phyloP scores from a whole-genome alignment of 495 filamentous ascomycete genomes.

The Polyplosphaeria fusca region DNA sequence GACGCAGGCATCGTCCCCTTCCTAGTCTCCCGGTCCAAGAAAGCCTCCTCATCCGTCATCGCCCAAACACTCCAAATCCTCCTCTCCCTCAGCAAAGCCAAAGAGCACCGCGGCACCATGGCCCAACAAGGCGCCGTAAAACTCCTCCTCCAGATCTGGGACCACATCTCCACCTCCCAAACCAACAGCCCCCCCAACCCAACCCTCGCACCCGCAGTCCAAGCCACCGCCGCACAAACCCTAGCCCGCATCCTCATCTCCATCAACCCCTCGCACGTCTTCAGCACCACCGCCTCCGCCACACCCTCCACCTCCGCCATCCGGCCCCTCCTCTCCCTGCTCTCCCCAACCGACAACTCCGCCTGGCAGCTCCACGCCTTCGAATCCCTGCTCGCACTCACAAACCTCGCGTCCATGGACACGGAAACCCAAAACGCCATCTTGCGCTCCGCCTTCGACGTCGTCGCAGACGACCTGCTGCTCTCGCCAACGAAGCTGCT shows the following conservation, averaged over 20 bases:
- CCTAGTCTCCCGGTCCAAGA: conserved; percentile 67
- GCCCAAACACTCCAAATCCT: conserved; percentile 71
- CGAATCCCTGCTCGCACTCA: conserved; percentile 85
- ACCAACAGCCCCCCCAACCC: conserved; percentile 3
- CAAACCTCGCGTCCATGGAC: conserved; percentile 82
- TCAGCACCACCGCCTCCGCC: conserved; percentile 69
- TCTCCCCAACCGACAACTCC: conserved; percentile 60
- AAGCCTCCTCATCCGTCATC: conserved; percentile 58
- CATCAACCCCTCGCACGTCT: conserved; percentile 80
- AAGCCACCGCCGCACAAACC: conserved; percentile 70
- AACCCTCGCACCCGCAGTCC: conserved; percentile 36
- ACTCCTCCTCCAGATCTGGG: conserved; percentile 67
- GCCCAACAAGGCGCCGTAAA: conserved; percentile 91
- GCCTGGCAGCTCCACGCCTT: conserved; percentile 82
- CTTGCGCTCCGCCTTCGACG: conserved; percentile 66
- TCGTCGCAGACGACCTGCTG: conserved; percentile 71
- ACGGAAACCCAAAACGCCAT: conserved; percentile 65
- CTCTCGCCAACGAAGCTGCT: conserved; percentile 72
- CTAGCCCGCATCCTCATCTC: conserved; percentile 90
- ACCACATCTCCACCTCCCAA: conserved; percentile 51
- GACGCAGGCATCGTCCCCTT: conserved; percentile 70
- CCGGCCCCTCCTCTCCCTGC: conserved; percentile 69
- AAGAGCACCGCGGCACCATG: conserved; percentile 69
- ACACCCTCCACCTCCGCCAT: conserved; percentile 72
- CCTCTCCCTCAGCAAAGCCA: conserved; percentile 66